Evolutionary conservation across 768 basidiomycete genomes (phyloP), one percentile per base, ranked within the genome.

Genomic region (Naganishia onofrii): DNA sequence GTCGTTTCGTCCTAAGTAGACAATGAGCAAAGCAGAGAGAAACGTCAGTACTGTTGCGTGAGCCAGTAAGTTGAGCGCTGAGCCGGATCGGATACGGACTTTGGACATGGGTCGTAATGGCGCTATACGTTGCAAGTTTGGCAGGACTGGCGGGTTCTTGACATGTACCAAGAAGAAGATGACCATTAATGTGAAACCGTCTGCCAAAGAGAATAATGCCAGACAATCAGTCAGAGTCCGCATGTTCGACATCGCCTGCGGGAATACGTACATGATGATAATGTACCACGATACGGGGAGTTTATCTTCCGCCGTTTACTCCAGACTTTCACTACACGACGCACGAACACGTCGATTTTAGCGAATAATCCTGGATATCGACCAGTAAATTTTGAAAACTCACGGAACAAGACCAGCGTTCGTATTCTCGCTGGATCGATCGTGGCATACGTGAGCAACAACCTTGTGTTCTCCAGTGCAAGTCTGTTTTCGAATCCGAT

Each of bases 291-390:
- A 82, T 98, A 99, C 13, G 95, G 93, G 63, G 93, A 96, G 82
- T 99, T 99, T 82, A 99, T 96, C 88, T 96, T 94, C 82, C 94
- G 86, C 81, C 93, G 87, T 83, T 97, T 99, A 76, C 92, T 91
- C 95, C 95, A 99, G 26, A 99, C 93, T 85, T 99, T 99, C 77
- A 99, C 94, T 98, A 74, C 8, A 52, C 4, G 34, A 12, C 34
- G 34, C 60, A 31, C 63, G 23, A 10, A 42, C 42, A 42, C 5
- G 13, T 15, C 42, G 9, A 42, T 5, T 36, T 36, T 12, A 42
- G 12, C n/a, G 52, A 17, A n/a, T n/a, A n/a, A n/a, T n/a, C n/a
- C n/a, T n/a, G n/a, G n/a, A n/a, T n/a, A n/a, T n/a, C n/a, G n/a
- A n/a, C n/a, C n/a, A n/a, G n/a, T n/a, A n/a, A n/a, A n/a, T n/a